Evolutionary conservation across 169 alveolate genomes (phyloP), one percentile per base, ranked within the genome.

Genomic region (Plasmodium vivax): DNA sequence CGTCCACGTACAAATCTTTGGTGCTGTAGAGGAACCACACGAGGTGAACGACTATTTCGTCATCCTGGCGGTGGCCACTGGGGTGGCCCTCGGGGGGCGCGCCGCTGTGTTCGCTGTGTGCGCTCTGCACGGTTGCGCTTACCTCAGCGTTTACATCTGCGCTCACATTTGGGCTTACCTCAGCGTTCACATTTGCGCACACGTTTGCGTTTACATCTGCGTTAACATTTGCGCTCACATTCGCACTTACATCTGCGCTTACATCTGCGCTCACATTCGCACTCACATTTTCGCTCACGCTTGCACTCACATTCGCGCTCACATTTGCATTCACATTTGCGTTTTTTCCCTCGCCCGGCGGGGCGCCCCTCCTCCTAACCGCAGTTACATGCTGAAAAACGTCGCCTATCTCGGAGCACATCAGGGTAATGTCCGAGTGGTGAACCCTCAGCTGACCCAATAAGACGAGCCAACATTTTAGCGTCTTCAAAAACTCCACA

Each of bases 341-440:
- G 7, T 43, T 73, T 84, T 41, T 41, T 6, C 27, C 27, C 27
- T 12, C 54, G 58, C 12, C n/a, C 3, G 34, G 6, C 34, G 74
- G 14, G 9, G 36, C 9, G 1, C 32, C 19, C 51, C 34, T 27
- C 32, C 43, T 82, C 71, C 84, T 92, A 19, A 36, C 9, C 19
- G 95, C 95, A 19, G 87, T 92, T 38, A 92, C 58, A 30, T 92
- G 77, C 58, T 92, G 92, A 92, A 92, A 92, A 23, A 92, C 81
- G 27, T 92, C 84, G 56, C 43, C 56, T 72, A 92, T 82, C 9
- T 72, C 36, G 14, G 82, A 71, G 34, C 32, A n/a, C 16, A 5
- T 34, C 43, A 92, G 4, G 2, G 85, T 82, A 47, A 92, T 73
- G 82, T 82, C 47, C 9, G 81, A 36, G 27, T 92, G 82, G 54